Evolutionary conservation across 306 rosid genomes (phyloP), one percentile per base, ranked within the genome.

Genomic region (Vigna mungo): DNA sequence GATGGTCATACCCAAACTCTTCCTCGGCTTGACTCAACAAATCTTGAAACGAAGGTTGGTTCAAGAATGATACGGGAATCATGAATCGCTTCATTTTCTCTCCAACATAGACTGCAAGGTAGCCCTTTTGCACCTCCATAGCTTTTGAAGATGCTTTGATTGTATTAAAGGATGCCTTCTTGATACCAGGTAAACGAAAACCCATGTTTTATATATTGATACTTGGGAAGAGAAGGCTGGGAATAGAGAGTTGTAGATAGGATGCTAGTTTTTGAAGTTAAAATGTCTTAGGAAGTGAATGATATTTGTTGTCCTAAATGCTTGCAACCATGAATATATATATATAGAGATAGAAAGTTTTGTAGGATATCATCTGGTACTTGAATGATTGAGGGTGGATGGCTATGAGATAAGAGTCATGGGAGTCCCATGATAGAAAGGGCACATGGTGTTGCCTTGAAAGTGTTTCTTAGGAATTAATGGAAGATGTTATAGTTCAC

Each of bases 361-460:
- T 66, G 36, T 6, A 66, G 14, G 17, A 36, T 7, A 34, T 63
- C 16, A 0, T 63, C 17, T 15, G 12, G 51, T 17, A 39, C 15
- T 0, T 64, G 18, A 43, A 41, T 41, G 36, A 66, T 66, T 66
- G 71, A 66, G 30, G 12, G 6, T 0, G 53, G 36, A 11, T 3
- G 37, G 71, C 12, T 21, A 20, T 43, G 12, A 12, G 36, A 66
- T 20, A 41, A n/a, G 52, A 41, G 18, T 32, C 53, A 43, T 43
- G 17, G 10, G 34, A 18, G n/a, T n/a, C n/a, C 25, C 25, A 32
- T 12, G 83, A 84, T 74, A 67, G 37, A 30, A 30, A 30, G 16
- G 56, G 21, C 53, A 67, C 7, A 37, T 48, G 89, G 77, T 63
- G 62, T 72, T 77, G 85, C 80, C 76, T 56, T 39, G 18, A 27